Evolutionary conservation across 2,329 filamentous ascomycete species (phyloP).

Genomic region (Knufia fluminis): DNA sequence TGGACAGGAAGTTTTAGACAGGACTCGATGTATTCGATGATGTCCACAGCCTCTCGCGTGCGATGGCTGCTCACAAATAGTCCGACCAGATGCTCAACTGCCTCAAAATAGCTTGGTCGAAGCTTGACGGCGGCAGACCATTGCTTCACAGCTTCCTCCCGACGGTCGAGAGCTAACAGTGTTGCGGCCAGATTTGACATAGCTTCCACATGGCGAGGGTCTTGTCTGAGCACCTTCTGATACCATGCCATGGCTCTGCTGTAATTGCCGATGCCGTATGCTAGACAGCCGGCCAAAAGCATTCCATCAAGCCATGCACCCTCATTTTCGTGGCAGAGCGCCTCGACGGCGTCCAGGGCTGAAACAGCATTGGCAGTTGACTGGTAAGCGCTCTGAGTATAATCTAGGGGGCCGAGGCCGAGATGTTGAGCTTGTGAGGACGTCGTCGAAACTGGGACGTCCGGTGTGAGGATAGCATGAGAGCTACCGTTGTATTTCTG

Average conservation of each 20-base stretch:
- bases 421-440: slow-evolving; percentile 1
- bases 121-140: slow-evolving; percentile 79
- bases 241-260: slow-evolving; percentile 52
- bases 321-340: slow-evolving; percentile 65
- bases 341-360: slow-evolving; percentile 62
- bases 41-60: slow-evolving; percentile 71
- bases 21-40: slow-evolving; percentile 77
- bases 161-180: slow-evolving; percentile 70
- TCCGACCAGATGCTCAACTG: slow-evolving; percentile 86
- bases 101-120: slow-evolving; percentile 83
- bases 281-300: slow-evolving; percentile 78
- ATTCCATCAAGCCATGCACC: slow-evolving; percentile 94
- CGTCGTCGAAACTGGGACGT: neutral
- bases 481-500: neutral
- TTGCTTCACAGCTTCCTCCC: slow-evolving; percentile 72
- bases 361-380: slow-evolving; percentile 41
- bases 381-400: neutral
- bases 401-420: neutral
- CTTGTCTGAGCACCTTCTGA: slow-evolving; percentile 47
- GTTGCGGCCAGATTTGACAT: slow-evolving; percentile 89
- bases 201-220: slow-evolving; percentile 71
- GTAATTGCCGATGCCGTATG: slow-evolving; percentile 81
- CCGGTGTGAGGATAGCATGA: neutral
- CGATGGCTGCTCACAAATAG: slow-evolving; percentile 74
- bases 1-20: slow-evolving; percentile 46